Base-by-base conservation (phyloP, 495 filamentous ascomycete genomes). In the Talaromyces liani region DNA sequence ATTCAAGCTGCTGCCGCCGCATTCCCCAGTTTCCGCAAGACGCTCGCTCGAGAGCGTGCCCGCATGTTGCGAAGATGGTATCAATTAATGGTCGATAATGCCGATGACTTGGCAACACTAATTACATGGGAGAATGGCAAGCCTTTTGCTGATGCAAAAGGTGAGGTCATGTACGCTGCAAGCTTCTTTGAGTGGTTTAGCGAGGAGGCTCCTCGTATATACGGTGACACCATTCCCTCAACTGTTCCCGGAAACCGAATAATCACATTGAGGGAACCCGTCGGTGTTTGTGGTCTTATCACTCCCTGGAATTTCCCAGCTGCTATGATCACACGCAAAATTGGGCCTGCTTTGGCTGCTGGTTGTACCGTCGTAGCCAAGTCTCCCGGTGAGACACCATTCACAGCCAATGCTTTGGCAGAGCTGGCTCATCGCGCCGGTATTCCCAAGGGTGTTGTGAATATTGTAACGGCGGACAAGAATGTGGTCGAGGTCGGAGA, bases 301-400 rank as follows among this genome's bases (percentile, higher is more conserved):
- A 69, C 67, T 12, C 72, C 72, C 16, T 95, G 91, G 91, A 94
- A 94, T 70, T 93, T 92, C 69, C 91, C 90, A 2, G 84, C 86
- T 16, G 90, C 91, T 12, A 94, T 93, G 91, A 85, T 91, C 65
- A 90, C 90, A 1, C 78, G 91, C n/a, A 93, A 95, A 70, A 81
- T 91, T 57, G 91, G 83, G 18, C 75, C 81, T 4, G 81, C 81
- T 16, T 69, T 82, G n/a, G 81, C 79, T 16, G 79, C 80, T 12
- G 80, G 81, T 57, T 82, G 80, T 68, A 81, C 79, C 5, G 72
- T 80, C 0, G 79, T 84, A 1, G 68, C 77, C 53, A 84, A 84
- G 64, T 77, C 80, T 9, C 77, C 79, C 31, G 79, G 77, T 20
- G 71, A 79, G 62, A 82, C 81, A 7, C 81, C 81, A 20, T 76